These are phyloP conservation scores for Penicillium argentinense DNA, from an alignment of 495 filamentous ascomycete species.

Conservation along the genomic window DNA sequence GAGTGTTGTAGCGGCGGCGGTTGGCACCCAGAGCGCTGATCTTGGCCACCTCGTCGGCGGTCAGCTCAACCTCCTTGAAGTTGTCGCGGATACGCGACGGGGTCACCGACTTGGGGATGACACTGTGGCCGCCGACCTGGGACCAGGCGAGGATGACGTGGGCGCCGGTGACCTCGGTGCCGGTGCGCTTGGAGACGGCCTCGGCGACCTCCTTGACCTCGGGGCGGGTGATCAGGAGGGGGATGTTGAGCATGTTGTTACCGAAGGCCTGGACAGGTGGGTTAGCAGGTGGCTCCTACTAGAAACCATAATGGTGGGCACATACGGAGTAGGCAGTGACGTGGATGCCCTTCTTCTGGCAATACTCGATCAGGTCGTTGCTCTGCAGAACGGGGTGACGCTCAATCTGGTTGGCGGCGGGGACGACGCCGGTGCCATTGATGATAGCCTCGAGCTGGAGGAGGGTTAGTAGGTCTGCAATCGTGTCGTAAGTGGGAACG, in stretches of 20 bases:
- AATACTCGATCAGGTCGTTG: conserved; percentile 43
- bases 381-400: conserved; percentile 50
- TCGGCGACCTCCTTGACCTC: conserved; percentile 47
- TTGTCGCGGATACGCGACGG: conserved; percentile 47
- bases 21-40: conserved; percentile 41
- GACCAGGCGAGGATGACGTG: conserved; percentile 52
- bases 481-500: neutral
- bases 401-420: conserved; percentile 53
- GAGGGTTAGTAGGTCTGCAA: conserved; percentile 2
- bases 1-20: conserved; percentile 50
- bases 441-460: conserved; percentile 49
- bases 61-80: conserved; percentile 50
- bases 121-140: conserved; percentile 47
- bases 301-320: neutral
- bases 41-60: conserved; percentile 45
- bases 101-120: conserved; percentile 53
- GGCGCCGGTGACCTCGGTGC: conserved; percentile 37
- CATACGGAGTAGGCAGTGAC: conserved; percentile 50
- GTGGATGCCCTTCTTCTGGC: conserved; percentile 47
- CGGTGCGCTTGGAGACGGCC: conserved; percentile 39
- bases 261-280: conserved; percentile 42
- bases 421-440: conserved; percentile 47
- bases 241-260: conserved; percentile 45
- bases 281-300: too few species aligned
- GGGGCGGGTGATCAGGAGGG: conserved; percentile 45